A percentile compares a stretch with the other conserved stretches of the same genome.
phyloP scores from a whole-genome alignment of 257 asterid species.

The Plantago elongata region DNA sequence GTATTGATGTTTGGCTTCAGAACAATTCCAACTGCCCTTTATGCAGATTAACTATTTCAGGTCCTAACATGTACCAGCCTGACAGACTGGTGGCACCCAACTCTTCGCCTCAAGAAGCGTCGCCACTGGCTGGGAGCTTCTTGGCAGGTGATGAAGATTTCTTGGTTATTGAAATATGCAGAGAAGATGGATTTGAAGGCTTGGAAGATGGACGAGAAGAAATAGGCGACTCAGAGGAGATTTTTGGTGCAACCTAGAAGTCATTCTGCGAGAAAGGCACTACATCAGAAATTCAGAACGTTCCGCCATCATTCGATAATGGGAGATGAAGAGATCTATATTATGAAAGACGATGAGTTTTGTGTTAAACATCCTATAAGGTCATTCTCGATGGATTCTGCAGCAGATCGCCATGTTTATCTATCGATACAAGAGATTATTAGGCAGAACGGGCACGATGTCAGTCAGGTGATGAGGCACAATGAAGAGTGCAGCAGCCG shows the following conservation, averaged over 20 bases:
- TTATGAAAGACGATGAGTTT: constrained; percentile 48
- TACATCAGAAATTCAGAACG: constrained; percentile 32
- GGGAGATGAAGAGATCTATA: constrained; percentile 65
- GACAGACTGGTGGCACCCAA: constrained; percentile 54
- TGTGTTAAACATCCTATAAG: constrained; percentile 55
- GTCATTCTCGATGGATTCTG: constrained; percentile 84
- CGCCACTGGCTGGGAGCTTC: constrained; percentile 28
- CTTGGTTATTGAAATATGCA: constrained; percentile 39
- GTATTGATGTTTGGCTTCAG: constrained; percentile 76
- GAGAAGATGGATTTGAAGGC: constrained; percentile 22
- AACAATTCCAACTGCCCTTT: constrained; percentile 72
- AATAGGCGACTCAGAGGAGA: constrained; percentile 39
- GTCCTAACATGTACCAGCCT: constrained; percentile 29
- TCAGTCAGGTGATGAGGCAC: constrained; percentile 23
- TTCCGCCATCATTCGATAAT: constrained; percentile 57
- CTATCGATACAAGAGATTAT: constrained; percentile 56
- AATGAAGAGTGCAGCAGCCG: constrained; percentile 42
- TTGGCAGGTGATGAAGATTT: constrained; percentile 41
- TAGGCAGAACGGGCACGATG: constrained; percentile 27
- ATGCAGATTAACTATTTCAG: constrained; percentile 67
- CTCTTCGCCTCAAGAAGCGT: constrained; percentile 69
- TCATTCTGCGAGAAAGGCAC: constrained; percentile 38
- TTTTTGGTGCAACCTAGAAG: constrained; percentile 29
- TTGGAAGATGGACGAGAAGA: constrained; percentile 19
- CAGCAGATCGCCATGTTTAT: constrained; percentile 42